These are phyloP conservation scores for Fusarium euwallaceae DNA, from an alignment of 2,329 filamentous ascomycete genomes.

Conservation along the genomic window DNA sequence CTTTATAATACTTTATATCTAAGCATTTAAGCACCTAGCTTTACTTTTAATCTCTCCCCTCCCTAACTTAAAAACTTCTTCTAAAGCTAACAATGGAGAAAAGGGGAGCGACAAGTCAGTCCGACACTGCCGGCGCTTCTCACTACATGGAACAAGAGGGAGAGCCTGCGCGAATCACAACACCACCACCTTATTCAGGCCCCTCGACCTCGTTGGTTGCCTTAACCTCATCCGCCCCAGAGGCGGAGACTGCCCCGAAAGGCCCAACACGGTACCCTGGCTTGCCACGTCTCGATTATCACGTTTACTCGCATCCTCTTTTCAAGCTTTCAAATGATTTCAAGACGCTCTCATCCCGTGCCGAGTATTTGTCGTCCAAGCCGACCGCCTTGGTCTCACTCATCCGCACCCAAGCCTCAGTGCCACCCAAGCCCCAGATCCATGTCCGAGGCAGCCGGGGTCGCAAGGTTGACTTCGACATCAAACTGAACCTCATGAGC, in stretches of 20 bases:
- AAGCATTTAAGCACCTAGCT: background rate
- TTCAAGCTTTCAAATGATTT: slow-evolving; percentile 65
- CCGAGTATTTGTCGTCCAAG: slow-evolving; percentile 63
- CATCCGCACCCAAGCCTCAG: slow-evolving; percentile 61
- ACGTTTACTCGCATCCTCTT: slow-evolving; percentile 64
- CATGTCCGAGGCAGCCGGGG: slow-evolving; percentile 62
- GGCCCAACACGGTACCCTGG: slow-evolving; percentile 58
- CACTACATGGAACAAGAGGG: background rate
- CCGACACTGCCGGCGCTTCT: background rate
- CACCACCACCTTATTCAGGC: slow-evolving; percentile 43
- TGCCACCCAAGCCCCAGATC: slow-evolving; percentile 68
- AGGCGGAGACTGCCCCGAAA: slow-evolving; percentile 21
- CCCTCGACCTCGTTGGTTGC: slow-evolving; percentile 25
- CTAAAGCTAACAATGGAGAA: background rate
- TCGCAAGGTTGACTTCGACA: slow-evolving; percentile 63
- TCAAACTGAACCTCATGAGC: slow-evolving; percentile 68
- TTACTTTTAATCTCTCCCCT: background rate
- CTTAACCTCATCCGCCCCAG: background rate
- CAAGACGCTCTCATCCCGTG: slow-evolving; percentile 61
- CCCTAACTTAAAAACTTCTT: background rate
- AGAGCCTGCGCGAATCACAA: slow-evolving; percentile 7
- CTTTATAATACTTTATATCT: background rate
- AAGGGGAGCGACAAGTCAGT: background rate
- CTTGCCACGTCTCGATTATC: slow-evolving; percentile 63
- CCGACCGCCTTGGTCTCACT: slow-evolving; percentile 60